Conservation (phyloP, 2,329 filamentous ascomycete species). For the Tolypocladium sp. region DNA sequence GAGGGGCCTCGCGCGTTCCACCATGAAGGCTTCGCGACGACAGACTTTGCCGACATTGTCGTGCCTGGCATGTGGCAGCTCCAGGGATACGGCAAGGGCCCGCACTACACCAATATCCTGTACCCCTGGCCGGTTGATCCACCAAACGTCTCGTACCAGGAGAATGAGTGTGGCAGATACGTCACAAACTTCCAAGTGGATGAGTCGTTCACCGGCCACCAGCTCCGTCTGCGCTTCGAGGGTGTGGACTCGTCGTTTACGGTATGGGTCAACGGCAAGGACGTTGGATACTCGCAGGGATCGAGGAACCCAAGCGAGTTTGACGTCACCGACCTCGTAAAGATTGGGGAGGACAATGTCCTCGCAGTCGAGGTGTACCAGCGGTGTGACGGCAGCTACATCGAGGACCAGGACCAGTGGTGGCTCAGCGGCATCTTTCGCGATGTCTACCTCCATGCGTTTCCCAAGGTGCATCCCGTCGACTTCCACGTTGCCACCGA, state of each 20-base stretch:
- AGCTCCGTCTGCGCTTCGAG: conserved; percentile 62
- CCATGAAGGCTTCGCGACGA: conserved; percentile 22
- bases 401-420: conserved; percentile 66
- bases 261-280: conserved; percentile 58
- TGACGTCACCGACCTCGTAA: conserved; percentile 50
- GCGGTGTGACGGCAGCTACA: conserved; percentile 61
- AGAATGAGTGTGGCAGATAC: conserved; percentile 59
- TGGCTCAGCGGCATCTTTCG: conserved; percentile 61
- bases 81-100: conserved; percentile 52
- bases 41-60: conserved; percentile 30
- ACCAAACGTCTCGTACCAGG: conserved; percentile 53
- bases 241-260: conserved; percentile 67
- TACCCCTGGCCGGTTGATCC: conserved; percentile 61
- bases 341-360: conserved; percentile 36
- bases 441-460: conserved; percentile 57
- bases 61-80: conserved; percentile 67
- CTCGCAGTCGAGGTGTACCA: conserved; percentile 63
- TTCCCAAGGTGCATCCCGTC: conserved; percentile 43
- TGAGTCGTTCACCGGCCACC: conserved; percentile 33
- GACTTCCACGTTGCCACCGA: conserved; percentile 48
- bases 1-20: conserved; percentile 33
- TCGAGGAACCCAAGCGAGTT: conserved; percentile 66
- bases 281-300: conserved; percentile 65
- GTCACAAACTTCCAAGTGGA: conserved; percentile 46
- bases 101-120: conserved; percentile 62